Evolutionary conservation across 1,284 basidiomycete species (phyloP), one percentile per base, ranked within the genome.

Genomic region (Gymnopus androsaceus): DNA sequence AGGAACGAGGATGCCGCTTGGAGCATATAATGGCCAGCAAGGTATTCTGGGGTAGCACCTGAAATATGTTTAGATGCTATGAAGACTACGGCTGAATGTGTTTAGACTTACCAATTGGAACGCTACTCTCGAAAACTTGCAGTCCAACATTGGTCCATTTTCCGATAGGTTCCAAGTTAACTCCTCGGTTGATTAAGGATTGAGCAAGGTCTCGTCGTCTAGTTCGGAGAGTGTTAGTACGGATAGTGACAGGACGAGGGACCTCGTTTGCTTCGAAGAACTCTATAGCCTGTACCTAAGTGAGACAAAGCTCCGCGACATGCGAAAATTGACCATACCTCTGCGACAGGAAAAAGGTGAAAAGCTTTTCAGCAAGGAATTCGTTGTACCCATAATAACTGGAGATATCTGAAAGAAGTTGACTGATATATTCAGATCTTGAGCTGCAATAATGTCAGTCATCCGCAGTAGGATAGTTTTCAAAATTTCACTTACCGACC

Each of bases 191-290:
- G 69, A 99, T 91, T 41, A 99, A 81, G 1, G 88, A 84, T 72
- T 99, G 97, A 0, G 94, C 96, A 53, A 99, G 85, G 71, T 99
- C 97, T 49, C 96, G 84, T 58, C 97, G 82, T 58, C 96, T 84
- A 1, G 95, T 95, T 60, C 94, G 91, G 14, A 99, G 82, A 4
- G 96, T 99, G 73, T 99, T 99, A 49, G 95, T 95, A 53, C 97
- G 90, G 67, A 99, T 98, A 5, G 97, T 99, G 21, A 99, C 95
- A 7, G 97, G 97, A 58, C 97, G 86, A 14, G 95, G 87, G 3
- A 95, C 86, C 72, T 99, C 97, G 72, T 99, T 99, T 14, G 96
- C 90, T 73, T 99, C 97, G 69, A 99, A 99, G 74, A 99, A 99
- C 65, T 97, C 95, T 59, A 99, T 90, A 0, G 95, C 94, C 93